Evolutionary conservation across 805 yeast genomes (phyloP).

Genomic region (Candida endomychidarum): DNA sequence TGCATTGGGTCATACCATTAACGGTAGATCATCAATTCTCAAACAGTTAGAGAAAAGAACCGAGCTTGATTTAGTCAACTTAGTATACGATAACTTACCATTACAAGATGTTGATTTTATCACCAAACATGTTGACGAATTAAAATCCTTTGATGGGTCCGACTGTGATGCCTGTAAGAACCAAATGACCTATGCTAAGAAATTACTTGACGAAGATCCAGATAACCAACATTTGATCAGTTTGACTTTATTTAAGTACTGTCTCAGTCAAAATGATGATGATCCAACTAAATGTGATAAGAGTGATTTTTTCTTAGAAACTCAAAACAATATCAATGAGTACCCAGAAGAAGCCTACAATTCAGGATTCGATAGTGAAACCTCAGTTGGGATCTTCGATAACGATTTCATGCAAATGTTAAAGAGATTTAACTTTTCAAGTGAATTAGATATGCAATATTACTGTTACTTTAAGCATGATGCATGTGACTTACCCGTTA

Average conservation of each 20-base stretch:
- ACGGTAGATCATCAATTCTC: constrained; percentile 13
- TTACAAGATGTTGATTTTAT: constrained; percentile 31
- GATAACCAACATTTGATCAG: constrained; percentile 35
- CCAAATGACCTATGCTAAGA: constrained; percentile 30
- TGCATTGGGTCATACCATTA: constrained; percentile 13
- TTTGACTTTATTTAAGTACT: constrained; percentile 36
- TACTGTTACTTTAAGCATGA: constrained; percentile 54
- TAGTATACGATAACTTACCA: constrained; percentile 24
- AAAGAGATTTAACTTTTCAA: constrained; percentile 34
- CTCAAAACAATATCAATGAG: constrained; percentile 23
- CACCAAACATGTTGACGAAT: constrained; percentile 24
- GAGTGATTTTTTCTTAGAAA: constrained; percentile 38
- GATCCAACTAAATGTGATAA: constrained; percentile 34
- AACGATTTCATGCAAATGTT: constrained; percentile 41
- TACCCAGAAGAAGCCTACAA: constrained; percentile 17
- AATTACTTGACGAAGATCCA: constrained; percentile 27
- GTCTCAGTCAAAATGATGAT: constrained; percentile 29
- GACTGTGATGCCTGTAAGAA: constrained; percentile 37
- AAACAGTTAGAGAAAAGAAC: constrained; percentile 16
- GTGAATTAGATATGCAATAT: constrained; percentile 41
- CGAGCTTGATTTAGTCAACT: constrained; percentile 24
- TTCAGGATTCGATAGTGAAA: constrained; percentile 24
- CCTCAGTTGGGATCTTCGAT: constrained; percentile 34
- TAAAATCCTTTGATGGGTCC: constrained; percentile 31
- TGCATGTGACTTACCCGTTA: constrained; percentile 53